Conservation (phyloP, 305 asterid genomes). For the Solanum hybrid region DNA sequence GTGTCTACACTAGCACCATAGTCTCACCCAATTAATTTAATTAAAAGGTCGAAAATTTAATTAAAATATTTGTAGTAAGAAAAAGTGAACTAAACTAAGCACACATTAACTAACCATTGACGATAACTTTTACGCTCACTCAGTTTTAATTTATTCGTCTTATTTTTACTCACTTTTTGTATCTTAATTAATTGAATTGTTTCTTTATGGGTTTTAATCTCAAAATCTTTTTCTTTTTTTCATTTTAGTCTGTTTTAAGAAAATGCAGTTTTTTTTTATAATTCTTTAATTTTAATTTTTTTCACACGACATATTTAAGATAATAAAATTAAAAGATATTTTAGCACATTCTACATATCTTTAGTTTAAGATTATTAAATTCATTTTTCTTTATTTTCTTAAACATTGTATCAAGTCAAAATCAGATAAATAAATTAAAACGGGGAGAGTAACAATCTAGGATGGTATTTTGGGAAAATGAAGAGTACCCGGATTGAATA, state of each 20-base stretch:
- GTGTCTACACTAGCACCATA: conserved; percentile 46
- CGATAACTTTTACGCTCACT: background rate
- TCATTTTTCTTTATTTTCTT: background rate
- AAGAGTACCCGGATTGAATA: background rate
- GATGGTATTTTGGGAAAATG: background rate
- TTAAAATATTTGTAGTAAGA: background rate
- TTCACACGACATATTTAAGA: background rate
- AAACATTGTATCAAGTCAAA: background rate
- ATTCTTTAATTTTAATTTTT: background rate
- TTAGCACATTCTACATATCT: background rate
- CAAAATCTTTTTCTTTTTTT: background rate
- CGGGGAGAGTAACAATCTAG: background rate
- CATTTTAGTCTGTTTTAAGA: too few relatives aligned
- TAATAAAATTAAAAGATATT: background rate
- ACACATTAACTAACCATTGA: background rate
- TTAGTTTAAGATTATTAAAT: background rate
- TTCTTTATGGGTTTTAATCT: background rate
- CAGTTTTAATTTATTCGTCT: background rate
- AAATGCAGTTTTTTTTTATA: too few relatives aligned
- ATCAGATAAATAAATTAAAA: background rate
- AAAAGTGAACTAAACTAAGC: background rate
- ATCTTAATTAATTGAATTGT: background rate
- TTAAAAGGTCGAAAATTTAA: background rate
- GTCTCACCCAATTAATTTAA: conserved; percentile 10
- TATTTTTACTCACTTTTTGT: background rate